Evolutionary conservation across 495 filamentous ascomycete genomes (phyloP), one percentile per base, ranked within the genome.

Genomic region (Aspergillus coremiiformis): DNA sequence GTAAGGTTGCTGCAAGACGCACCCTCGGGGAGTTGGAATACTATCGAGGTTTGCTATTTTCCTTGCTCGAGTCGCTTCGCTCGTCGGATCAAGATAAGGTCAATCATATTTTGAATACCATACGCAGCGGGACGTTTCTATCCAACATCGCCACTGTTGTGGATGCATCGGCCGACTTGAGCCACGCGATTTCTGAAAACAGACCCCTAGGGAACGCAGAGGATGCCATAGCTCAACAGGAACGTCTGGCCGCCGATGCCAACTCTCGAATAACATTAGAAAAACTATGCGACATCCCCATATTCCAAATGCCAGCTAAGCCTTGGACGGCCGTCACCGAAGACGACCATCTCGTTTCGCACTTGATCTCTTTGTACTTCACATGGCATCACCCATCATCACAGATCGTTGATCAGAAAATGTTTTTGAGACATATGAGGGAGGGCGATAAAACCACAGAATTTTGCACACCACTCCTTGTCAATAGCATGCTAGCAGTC

Each of bases 321-420:
- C 58, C 57, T 42, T 66, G 60, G 60, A 61, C 63, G 0, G 49
- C 15, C 19, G 49, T 63, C 53, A 61, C 60, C 11, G 42, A 57
- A 3, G 60, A 66, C 42, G 44, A 63, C 21, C 49, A 59, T 17
- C 50, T 66, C 29, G 54, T 66, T 39, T 66, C 63, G 4, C 56
- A 63, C 30, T 44, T 66, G 22, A 41, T 63, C 26, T 61, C 60
- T 22, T 46, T 66, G 39, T 66, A 66, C 47, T 66, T 66, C 35
- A 59, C 68, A 22, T 74, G 70, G 70, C 66, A 72, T 41, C 69
- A 74, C 47, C 69, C 70, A 23, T 61, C 65, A 29, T 58, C 59
- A 27, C 69, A 71, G 26, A 53, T 70, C 12, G 44, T 74, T 48
- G 70, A 74, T 35, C 68, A 67, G 50, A 41, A 50, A 0, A 47